phyloP scores from a whole-genome alignment of 2,329 filamentous ascomycete genomes.

The Arachnomyces sp. region DNA sequence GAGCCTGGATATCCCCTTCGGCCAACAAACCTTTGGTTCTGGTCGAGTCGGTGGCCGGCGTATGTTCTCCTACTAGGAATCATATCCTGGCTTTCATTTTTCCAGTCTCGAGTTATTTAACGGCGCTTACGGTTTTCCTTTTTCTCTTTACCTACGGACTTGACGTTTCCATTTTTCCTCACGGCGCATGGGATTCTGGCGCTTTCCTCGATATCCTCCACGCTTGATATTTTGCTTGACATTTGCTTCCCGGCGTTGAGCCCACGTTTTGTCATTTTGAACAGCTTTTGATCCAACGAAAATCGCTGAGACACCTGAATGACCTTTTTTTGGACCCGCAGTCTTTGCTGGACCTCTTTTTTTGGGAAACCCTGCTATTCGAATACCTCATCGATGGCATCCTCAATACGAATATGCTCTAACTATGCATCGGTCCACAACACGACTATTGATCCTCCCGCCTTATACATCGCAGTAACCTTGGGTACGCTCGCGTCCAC shows the following conservation, averaged over 20 bases:
- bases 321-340: constrained; percentile 1
- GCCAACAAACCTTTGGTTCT: constrained; percentile 23
- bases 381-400: neutral
- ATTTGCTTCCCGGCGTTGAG: neutral
- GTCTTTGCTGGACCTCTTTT: constrained; percentile 1
- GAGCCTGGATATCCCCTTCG: constrained; percentile 29
- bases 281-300: constrained; percentile 3
- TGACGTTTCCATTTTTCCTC: constrained; percentile 8
- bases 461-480: constrained; percentile 1
- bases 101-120: constrained; percentile 2
- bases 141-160: constrained; percentile 10
- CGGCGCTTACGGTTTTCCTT: constrained; percentile 7
- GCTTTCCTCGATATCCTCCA: neutral
- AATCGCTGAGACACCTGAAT: constrained; percentile 7
- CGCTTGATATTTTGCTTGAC: neutral
- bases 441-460: constrained; percentile 2
- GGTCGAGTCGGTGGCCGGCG: constrained; percentile 32
- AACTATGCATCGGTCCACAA: neutral
- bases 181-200: neutral
- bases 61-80: constrained; percentile 34
- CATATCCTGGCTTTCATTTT: neutral
- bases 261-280: constrained; percentile 6
- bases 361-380: neutral
- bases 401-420: neutral
- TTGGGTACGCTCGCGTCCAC: neutral